Conservation (phyloP, 805 yeast genomes). For the Candida namnaoensis region DNA sequence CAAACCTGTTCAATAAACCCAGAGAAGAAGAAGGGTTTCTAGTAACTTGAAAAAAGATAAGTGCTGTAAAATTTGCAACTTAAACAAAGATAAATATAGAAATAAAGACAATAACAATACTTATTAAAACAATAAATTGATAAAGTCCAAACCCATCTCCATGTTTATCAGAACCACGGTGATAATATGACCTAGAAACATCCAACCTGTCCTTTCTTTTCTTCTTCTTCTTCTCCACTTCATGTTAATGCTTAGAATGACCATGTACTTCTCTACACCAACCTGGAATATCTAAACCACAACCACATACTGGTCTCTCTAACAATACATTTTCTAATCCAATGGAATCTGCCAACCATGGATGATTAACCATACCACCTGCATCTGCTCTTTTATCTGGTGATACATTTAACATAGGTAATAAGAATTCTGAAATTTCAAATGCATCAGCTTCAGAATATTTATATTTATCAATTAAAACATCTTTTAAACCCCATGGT, state of each 20-base stretch:
- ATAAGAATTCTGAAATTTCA: constrained; percentile 65
- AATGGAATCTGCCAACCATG: constrained; percentile 69
- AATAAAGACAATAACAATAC: too few species aligned
- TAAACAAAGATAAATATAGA: too few species aligned
- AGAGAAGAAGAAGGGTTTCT: too few species aligned
- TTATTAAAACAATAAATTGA: too few species aligned
- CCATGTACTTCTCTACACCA: constrained; percentile 68
- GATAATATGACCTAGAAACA: too few species aligned
- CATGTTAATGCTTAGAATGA: constrained; percentile 24
- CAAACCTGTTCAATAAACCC: too few species aligned
- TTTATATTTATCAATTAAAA: constrained; percentile 79
- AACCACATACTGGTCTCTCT: constrained; percentile 68
- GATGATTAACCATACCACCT: constrained; percentile 87
- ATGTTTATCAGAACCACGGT: too few species aligned
- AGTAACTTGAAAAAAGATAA: too few species aligned
- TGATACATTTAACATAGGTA: constrained; percentile 75
- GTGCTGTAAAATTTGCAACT: too few species aligned
- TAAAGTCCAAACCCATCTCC: too few species aligned
- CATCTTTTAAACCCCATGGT: constrained; percentile 84
- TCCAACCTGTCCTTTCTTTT: too few species aligned
- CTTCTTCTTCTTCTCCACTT: not conserved
- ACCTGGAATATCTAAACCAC: constrained; percentile 87
- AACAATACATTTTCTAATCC: constrained; percentile 62
- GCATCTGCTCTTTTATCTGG: constrained; percentile 89
- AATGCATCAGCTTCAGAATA: constrained; percentile 59